Percentiles rank a stretch among this genome's conserved stretches.
phyloP scores from a whole-genome alignment of 768 basidiomycete species.

The Trametes punicea region DNA sequence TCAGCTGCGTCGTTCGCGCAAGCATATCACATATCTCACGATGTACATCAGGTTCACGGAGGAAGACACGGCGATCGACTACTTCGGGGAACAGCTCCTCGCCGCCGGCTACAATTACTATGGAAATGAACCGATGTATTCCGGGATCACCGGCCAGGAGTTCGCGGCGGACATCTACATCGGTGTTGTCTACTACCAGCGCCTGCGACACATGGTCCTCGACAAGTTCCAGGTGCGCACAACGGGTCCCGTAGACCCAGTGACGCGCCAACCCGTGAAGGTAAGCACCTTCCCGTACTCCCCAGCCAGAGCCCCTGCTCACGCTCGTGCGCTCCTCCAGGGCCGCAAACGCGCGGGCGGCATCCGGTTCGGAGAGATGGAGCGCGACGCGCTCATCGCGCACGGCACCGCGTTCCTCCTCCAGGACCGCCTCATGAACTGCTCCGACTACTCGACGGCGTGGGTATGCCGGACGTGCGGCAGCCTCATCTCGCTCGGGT shows the following conservation, averaged over 20 bases:
- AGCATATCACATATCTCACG: conserved; percentile 15
- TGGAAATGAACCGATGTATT: conserved; percentile 99
- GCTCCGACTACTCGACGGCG: conserved; percentile 98
- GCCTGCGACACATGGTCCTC: conserved; percentile 97
- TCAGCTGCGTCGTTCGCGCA: neutral
- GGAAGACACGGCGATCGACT: conserved; percentile 94
- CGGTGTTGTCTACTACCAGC: conserved; percentile 98
- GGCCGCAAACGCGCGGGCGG: conserved; percentile 98
- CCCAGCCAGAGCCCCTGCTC: neutral
- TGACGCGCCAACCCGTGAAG: conserved; percentile 97
- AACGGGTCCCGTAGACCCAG: conserved; percentile 92
- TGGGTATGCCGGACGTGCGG: conserved; percentile 99
- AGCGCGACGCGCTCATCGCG: conserved; percentile 96
- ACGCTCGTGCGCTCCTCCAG: conserved; percentile 30
- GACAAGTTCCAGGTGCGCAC: conserved; percentile 99
- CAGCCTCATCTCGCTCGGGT: conserved; percentile 92
- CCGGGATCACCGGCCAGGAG: conserved; percentile 97
- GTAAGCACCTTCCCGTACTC: conserved; percentile 39
- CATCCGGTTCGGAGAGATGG: conserved; percentile 99
- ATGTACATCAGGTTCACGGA: conserved; percentile 73
- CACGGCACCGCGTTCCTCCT: conserved; percentile 98
- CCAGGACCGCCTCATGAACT: conserved; percentile 99
- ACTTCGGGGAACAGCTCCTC: conserved; percentile 93
- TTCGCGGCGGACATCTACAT: conserved; percentile 99
- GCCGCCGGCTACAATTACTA: conserved; percentile 98